phyloP scores from a whole-genome alignment of 1,284 basidiomycete species.

The Microbotryum saponariae region DNA sequence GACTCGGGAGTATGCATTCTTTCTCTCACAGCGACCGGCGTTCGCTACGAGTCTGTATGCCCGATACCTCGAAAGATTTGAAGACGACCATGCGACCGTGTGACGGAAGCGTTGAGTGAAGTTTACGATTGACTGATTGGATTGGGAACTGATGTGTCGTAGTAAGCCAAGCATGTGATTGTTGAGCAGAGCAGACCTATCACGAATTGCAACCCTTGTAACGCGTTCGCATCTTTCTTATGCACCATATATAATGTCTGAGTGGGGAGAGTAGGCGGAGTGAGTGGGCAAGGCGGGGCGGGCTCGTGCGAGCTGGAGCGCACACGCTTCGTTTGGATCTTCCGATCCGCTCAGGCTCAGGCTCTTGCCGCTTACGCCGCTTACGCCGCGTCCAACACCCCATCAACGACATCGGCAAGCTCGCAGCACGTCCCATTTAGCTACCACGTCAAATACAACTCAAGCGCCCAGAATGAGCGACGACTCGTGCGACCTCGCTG shows the following conservation, averaged over 20 bases:
- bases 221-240: neutral
- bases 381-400: too few species aligned
- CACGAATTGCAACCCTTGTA: neutral
- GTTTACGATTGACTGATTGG: neutral
- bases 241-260: neutral
- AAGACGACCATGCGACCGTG: neutral
- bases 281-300: too few species aligned
- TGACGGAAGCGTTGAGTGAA: neutral
- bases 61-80: slow-evolving; percentile 21
- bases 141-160: neutral
- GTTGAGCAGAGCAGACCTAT: neutral
- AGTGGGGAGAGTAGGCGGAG: neutral
- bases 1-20: neutral
- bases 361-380: too few species aligned
- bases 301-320: neutral
- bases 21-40: slow-evolving; percentile 17
- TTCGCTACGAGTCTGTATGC: slow-evolving; percentile 27
- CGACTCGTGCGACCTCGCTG: too few species aligned
- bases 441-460: too few species aligned
- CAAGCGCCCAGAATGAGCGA: too few species aligned
- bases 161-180: neutral
- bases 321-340: neutral
- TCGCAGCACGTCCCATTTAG: too few species aligned
- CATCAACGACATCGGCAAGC: too few species aligned
- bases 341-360: too few species aligned